Evolutionary conservation across 306 rosid genomes (phyloP).

Genomic region (Medicago ruthenica): DNA sequence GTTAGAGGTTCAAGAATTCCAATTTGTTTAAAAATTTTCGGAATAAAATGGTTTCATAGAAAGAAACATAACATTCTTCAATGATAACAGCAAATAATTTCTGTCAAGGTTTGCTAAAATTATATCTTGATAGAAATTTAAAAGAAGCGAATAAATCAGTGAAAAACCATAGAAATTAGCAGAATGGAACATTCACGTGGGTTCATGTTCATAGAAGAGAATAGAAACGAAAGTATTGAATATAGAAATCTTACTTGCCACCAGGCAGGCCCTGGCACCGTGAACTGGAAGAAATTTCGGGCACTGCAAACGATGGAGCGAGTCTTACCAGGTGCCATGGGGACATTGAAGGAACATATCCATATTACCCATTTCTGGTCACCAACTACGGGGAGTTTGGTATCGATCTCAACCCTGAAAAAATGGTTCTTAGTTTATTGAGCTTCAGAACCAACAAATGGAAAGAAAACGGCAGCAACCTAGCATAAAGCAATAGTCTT

Average conservation of each 20-base stretch:
- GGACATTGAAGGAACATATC: constrained; percentile 96
- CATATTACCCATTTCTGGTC: constrained; percentile 92
- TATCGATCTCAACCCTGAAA: constrained; percentile 81
- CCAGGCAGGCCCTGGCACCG: constrained; percentile 95
- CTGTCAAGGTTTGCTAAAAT: no score
- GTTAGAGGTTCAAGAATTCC: no score
- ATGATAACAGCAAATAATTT: no score
- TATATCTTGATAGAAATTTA: no score
- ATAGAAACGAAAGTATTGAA: not conserved
- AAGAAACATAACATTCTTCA: no score
- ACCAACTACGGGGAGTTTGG: constrained; percentile 83
- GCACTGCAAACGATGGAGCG: constrained; percentile 98
- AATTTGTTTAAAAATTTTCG: no score
- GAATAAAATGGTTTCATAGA: no score
- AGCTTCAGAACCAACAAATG: constrained; percentile 27
- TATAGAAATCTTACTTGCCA: constrained; percentile 77
- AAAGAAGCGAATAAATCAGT: not conserved
- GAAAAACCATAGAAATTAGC: constrained; percentile 1
- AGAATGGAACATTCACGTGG: not conserved
- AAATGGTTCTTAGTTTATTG: not conserved
- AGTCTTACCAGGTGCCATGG: constrained; percentile 96
- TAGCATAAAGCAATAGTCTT: not conserved
- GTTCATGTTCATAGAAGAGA: constrained; percentile 6
- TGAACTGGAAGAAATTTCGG: constrained; percentile 88
- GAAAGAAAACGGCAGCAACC: constrained; percentile 15